Evolutionary conservation across 2,329 filamentous ascomycete genomes (phyloP).

Genomic region (Hymenoscyphus repandus): DNA sequence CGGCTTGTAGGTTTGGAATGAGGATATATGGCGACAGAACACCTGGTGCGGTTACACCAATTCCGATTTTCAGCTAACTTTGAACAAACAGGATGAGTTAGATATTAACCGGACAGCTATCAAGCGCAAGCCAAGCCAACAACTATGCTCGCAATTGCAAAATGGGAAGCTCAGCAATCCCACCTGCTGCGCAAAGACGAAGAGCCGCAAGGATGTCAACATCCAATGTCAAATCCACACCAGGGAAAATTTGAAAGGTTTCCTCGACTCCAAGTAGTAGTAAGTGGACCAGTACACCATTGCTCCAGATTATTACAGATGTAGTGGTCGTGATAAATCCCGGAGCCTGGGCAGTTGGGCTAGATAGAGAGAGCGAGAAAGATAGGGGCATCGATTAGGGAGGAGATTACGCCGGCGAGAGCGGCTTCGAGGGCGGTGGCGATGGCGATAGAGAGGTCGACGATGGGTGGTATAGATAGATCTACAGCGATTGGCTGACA

Average conservation of each 20-base stretch:
- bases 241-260: background rate
- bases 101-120: too few relatives aligned
- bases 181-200: background rate
- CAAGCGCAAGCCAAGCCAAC: too few relatives aligned
- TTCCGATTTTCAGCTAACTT: too few relatives aligned
- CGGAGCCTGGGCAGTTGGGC: background rate
- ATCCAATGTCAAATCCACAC: background rate
- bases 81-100: too few relatives aligned
- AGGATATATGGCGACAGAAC: too few relatives aligned
- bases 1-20: too few relatives aligned
- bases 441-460: background rate
- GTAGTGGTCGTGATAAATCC: background rate
- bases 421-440: constrained; percentile 2
- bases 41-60: too few relatives aligned
- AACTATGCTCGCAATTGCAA: too few relatives aligned
- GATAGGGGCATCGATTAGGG: background rate
- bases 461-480: background rate
- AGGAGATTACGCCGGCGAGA: background rate
- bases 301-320: background rate
- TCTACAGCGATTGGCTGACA: background rate
- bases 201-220: background rate
- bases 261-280: background rate
- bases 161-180: background rate
- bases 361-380: background rate
- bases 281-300: background rate